Conservation (phyloP, 2,329 filamentous ascomycete genomes). For the Myriosclerotinia curreyana region DNA sequence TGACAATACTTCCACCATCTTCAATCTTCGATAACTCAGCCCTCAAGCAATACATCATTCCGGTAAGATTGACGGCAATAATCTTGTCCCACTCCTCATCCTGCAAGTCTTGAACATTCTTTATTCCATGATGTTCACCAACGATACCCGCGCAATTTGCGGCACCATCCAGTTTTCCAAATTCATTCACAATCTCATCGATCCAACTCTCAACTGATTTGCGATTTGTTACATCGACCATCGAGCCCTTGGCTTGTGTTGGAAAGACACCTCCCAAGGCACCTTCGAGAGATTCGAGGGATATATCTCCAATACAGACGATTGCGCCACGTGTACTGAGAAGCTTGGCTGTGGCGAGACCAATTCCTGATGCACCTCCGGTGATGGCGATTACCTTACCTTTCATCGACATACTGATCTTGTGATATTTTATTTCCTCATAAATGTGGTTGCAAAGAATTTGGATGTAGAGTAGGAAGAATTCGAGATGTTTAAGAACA, state of each 20-base stretch:
- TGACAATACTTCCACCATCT: conserved; percentile 41
- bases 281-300: conserved; percentile 27
- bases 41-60: conserved; percentile 42
- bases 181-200: conserved; percentile 38
- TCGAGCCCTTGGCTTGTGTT: neutral
- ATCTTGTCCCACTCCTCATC: conserved; percentile 44
- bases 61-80: conserved; percentile 42
- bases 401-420: conserved; percentile 31
- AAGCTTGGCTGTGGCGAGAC: conserved; percentile 65
- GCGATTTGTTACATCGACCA: conserved; percentile 35
- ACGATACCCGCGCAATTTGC: conserved; percentile 51
- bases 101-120: conserved; percentile 35
- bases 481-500: neutral
- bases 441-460: neutral
- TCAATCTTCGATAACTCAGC: conserved; percentile 44
- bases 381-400: conserved; percentile 69
- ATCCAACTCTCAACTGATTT: conserved; percentile 42
- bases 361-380: conserved; percentile 73
- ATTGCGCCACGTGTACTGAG: conserved; percentile 32
- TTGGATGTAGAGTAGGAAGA: neutral
- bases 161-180: conserved; percentile 44
- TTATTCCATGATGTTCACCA: conserved; percentile 39
- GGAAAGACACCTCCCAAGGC: conserved; percentile 28
- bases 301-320: conserved; percentile 33
- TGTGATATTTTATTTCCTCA: neutral